A percentile compares a stretch with the other conserved stretches of the same genome.
Evolutionary conservation across 1,284 basidiomycete species (phyloP).

Genomic region (Ganoderma boninense): DNA sequence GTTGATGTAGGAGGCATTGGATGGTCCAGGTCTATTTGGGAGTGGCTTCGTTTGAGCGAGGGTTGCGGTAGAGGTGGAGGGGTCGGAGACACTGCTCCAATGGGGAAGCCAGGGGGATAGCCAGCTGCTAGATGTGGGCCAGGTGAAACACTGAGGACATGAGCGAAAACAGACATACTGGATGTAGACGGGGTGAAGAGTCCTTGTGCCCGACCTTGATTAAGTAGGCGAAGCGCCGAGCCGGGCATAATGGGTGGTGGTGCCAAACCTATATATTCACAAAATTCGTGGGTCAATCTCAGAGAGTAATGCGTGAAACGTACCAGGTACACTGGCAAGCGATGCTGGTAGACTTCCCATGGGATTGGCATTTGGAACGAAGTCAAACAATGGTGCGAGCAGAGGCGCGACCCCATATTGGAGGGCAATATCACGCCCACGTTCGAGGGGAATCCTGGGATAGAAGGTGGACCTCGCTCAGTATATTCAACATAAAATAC

Average conservation of each 20-base stretch:
- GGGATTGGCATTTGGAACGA: slow-evolving; percentile 79
- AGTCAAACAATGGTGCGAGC: slow-evolving; percentile 91
- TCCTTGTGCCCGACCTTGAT: slow-evolving; percentile 86
- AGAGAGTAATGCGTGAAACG: slow-evolving; percentile 54
- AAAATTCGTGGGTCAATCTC: slow-evolving; percentile 48
- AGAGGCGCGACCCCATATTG: slow-evolving; percentile 90
- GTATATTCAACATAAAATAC: background rate
- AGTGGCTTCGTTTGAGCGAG: slow-evolving; percentile 55
- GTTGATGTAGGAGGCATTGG: slow-evolving; percentile 27
- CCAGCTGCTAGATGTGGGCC: slow-evolving; percentile 46
- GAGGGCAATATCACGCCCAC: slow-evolving; percentile 89
- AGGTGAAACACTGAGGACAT: slow-evolving; percentile 45
- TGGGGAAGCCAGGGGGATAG: slow-evolving; percentile 52
- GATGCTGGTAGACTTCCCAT: slow-evolving; percentile 62
- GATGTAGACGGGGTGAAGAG: slow-evolving; percentile 85
- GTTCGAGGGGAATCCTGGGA: slow-evolving; percentile 89
- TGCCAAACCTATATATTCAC: slow-evolving; percentile 62
- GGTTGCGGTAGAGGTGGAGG: slow-evolving; percentile 52
- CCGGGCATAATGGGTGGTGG: slow-evolving; percentile 84
- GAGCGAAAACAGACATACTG: slow-evolving; percentile 46
- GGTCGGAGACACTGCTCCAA: slow-evolving; percentile 55
- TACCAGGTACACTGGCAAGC: slow-evolving; percentile 49
- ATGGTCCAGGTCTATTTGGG: slow-evolving; percentile 51
- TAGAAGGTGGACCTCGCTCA: slow-evolving; percentile 14
- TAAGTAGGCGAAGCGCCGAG: slow-evolving; percentile 79